Conservation (phyloP, 1,284 basidiomycete genomes). For the Ceratobasidium sp. region DNA sequence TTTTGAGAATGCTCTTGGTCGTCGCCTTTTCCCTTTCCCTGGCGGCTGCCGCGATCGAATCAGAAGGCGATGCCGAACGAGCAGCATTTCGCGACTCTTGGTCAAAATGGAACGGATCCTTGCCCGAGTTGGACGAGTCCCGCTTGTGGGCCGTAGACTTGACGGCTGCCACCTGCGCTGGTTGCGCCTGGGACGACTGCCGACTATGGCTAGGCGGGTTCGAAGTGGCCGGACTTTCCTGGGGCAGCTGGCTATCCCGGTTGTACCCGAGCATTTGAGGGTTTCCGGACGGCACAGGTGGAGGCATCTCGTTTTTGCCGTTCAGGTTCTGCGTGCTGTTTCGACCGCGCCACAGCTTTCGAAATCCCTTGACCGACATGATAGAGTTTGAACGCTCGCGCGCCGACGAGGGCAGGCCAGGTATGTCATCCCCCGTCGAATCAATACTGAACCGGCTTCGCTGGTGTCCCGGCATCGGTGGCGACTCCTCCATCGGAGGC, state of each 20-base stretch:
- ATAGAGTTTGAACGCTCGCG: constrained; percentile 43
- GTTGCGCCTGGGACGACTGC: constrained; percentile 25
- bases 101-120: constrained; percentile 49
- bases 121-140: constrained; percentile 46
- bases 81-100: constrained; percentile 35
- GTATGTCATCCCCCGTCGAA: constrained; percentile 26
- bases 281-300: not conserved
- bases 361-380: constrained; percentile 46
- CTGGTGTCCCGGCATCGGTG: constrained; percentile 19
- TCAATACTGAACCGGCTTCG: constrained; percentile 38
- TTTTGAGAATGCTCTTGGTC: constrained; percentile 32
- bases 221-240: not conserved
- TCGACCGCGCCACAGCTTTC: constrained; percentile 42
- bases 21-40: constrained; percentile 15
- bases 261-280: not conserved
- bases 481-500: constrained; percentile 24
- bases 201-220: not conserved
- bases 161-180: constrained; percentile 24
- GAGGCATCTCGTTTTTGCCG: constrained; percentile 16
- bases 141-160: constrained; percentile 25
- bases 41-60: not conserved
- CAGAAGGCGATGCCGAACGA: constrained; percentile 20
- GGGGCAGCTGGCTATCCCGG: constrained; percentile 28
- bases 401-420: not conserved
- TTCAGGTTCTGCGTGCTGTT: constrained; percentile 40